A percentile compares a stretch with the other conserved stretches of the same genome.
phyloP scores from a whole-genome alignment of 75 land plant species.

The Gnetum montanum region DNA sequence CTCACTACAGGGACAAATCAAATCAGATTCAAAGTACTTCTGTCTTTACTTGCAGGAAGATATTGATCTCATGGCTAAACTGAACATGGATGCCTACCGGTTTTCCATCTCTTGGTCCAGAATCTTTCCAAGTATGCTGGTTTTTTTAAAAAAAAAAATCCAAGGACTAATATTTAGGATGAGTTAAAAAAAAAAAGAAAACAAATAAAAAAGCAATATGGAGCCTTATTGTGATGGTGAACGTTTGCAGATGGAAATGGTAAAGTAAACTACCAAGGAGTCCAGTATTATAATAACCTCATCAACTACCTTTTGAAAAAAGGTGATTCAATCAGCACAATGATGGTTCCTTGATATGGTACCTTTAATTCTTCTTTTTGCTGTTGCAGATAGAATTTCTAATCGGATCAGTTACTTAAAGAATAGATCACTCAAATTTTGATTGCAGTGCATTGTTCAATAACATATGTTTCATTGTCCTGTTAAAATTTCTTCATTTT shows the following conservation, averaged over 20 bases:
- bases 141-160: background rate
- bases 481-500: too few species aligned
- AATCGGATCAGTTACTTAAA: background rate
- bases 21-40: background rate
- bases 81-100: conserved; percentile 80
- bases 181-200: conserved; percentile 19
- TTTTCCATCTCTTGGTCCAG: conserved; percentile 81
- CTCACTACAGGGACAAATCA: background rate
- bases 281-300: conserved; percentile 72
- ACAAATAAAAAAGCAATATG: background rate
- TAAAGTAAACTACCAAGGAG: conserved; percentile 57
- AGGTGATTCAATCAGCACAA: too few species aligned
- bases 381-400: background rate
- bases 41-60: conserved; percentile 41
- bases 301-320: conserved; percentile 63
- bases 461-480: background rate
- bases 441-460: too few species aligned
- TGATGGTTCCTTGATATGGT: background rate
- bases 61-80: conserved; percentile 55
- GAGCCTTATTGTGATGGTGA: background rate
- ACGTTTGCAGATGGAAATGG: conserved; percentile 58
- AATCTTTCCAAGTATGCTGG: conserved; percentile 50
- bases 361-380: background rate
- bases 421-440: background rate
- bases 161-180: conserved; percentile 17